Percentiles rank a stretch among this genome's conserved stretches.
phyloP scores from a whole-genome alignment of 768 basidiomycete species.

The Pleurotus djamor region DNA sequence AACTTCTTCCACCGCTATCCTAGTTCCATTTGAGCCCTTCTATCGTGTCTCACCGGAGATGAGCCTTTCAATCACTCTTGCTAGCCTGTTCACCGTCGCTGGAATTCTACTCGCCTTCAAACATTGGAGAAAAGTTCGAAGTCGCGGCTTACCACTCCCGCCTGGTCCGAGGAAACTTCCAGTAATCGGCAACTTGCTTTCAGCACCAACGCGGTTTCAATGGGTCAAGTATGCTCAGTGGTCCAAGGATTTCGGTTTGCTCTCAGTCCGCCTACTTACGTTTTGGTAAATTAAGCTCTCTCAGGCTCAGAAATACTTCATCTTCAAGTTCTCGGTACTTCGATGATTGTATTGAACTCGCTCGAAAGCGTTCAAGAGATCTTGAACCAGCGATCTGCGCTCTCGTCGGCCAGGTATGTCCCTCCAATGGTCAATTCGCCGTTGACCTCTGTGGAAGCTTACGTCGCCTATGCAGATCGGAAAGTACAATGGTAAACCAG shows the following conservation, averaged over 20 bases:
- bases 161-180: conserved; percentile 21
- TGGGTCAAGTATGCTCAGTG: conserved; percentile 18
- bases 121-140: no score
- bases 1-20: no score
- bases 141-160: conserved; percentile 10
- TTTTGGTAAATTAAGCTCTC: no score
- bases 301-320: conserved; percentile 29
- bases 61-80: no score
- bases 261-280: no score
- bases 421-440: neutral
- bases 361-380: conserved; percentile 32
- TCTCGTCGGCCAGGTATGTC: conserved; percentile 37
- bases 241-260: conserved; percentile 16
- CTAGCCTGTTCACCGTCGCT: no score
- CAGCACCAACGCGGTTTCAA: conserved; percentile 13
- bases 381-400: conserved; percentile 35
- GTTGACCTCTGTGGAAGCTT: neutral
- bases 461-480: conserved; percentile 16
- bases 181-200: conserved; percentile 20
- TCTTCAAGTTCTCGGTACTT: conserved; percentile 23
- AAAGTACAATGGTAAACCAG: conserved; percentile 22
- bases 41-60: no score
- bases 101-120: no score
- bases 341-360: conserved; percentile 34
- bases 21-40: no score